These are phyloP conservation scores for Quercus lobata DNA, from an alignment of 331 rosid genomes.

Conservation along the genomic window DNA sequence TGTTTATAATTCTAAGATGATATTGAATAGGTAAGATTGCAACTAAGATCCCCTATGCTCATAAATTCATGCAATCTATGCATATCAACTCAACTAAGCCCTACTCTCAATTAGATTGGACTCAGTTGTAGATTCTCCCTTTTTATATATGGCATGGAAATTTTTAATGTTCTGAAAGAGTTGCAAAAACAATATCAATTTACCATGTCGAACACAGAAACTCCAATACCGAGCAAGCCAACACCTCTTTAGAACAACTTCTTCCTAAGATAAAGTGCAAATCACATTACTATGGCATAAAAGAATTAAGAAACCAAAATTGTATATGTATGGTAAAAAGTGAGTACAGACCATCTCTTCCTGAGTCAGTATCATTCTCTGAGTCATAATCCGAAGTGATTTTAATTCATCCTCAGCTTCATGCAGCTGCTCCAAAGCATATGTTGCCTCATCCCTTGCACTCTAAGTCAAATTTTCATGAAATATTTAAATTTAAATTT, in stretches of 20 bases:
- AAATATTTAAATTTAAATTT: slow-evolving; percentile 6
- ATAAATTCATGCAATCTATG: not conserved
- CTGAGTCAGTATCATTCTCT: slow-evolving; percentile 71
- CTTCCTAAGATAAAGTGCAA: slow-evolving; percentile 62
- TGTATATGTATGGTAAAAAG: not conserved
- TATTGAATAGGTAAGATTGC: not conserved
- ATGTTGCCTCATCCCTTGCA: slow-evolving; percentile 57
- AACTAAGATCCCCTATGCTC: not conserved
- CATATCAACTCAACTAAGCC: not conserved
- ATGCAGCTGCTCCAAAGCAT: slow-evolving; percentile 56
- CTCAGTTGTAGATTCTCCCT: not conserved
- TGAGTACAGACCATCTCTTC: slow-evolving; percentile 78
- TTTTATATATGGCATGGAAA: not conserved
- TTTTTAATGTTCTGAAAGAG: not conserved
- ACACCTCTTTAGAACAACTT: slow-evolving; percentile 89
- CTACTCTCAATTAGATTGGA: not conserved
- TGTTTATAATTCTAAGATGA: not conserved
- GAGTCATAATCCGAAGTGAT: slow-evolving; percentile 49
- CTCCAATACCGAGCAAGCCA: slow-evolving; percentile 97
- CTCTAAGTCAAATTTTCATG: slow-evolving; percentile 29
- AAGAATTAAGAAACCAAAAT: slow-evolving; percentile 19
- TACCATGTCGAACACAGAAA: slow-evolving; percentile 73
- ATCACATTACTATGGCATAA: slow-evolving; percentile 23
- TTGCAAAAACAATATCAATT: not conserved
- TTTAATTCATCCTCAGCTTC: slow-evolving; percentile 44